Evolutionary conservation across 345 rosid species (phyloP).

Genomic region (Eucalyptus brandiana): DNA sequence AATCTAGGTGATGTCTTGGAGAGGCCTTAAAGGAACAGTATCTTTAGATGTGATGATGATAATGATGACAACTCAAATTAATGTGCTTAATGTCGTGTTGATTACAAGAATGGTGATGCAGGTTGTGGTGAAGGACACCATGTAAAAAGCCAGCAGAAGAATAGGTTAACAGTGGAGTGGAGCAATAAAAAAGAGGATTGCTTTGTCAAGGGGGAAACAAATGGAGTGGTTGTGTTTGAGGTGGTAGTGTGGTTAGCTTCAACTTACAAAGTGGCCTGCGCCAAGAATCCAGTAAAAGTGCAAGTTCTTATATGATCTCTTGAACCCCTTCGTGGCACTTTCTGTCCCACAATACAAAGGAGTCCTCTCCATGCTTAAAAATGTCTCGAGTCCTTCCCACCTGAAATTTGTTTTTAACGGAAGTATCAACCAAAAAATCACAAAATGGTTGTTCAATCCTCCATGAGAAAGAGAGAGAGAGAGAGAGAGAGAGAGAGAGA

Average conservation of each 20-base stretch:
- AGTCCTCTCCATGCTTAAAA: conserved; percentile 26
- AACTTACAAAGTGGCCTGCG: conserved; percentile 96
- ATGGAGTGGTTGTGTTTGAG: background rate
- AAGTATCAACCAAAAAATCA: conserved; percentile 50
- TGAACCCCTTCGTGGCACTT: conserved; percentile 58
- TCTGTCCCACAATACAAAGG: conserved; percentile 46
- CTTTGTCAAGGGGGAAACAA: background rate
- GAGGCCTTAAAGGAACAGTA: background rate
- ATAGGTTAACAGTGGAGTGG: background rate
- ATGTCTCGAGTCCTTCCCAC: conserved; percentile 62
- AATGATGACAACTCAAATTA: background rate
- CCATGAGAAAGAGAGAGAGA: background rate
- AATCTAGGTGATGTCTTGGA: background rate
- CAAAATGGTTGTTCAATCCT: background rate
- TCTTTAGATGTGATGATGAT: background rate
- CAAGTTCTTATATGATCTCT: conserved; percentile 59
- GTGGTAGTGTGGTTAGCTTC: conserved; percentile 2
- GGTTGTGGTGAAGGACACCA: background rate
- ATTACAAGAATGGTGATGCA: background rate
- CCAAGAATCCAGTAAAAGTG: conserved; percentile 88
- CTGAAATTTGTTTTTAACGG: conserved; percentile 35
- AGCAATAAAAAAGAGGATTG: background rate
- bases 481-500: background rate
- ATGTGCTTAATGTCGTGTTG: background rate
- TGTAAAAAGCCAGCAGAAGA: background rate